Conservation (phyloP, 352 stramenopile genomes). For the Globisporangium abappressorium region DNA sequence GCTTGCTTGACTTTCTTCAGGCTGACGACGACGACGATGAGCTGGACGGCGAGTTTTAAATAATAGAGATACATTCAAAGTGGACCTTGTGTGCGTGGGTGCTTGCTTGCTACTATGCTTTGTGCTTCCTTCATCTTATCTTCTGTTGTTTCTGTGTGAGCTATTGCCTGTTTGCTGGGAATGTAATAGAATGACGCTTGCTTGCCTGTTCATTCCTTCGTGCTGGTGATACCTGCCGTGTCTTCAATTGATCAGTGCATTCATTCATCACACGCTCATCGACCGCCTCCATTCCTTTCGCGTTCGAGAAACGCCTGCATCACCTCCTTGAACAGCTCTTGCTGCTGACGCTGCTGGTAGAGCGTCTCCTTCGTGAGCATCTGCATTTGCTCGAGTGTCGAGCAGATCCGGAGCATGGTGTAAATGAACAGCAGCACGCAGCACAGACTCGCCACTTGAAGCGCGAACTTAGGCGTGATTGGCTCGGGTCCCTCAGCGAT, state of each 20-base stretch:
- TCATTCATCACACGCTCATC: not conserved
- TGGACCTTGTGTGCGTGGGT: not conserved
- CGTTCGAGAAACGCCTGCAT: slow-evolving; percentile 34
- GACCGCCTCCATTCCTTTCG: not conserved
- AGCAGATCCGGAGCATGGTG: slow-evolving; percentile 60
- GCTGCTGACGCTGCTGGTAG: slow-evolving; percentile 57
- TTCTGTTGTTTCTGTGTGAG: not conserved
- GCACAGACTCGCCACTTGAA: slow-evolving; percentile 45
- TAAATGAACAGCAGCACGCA: slow-evolving; percentile 71
- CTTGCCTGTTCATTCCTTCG: not conserved
- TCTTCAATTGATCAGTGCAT: not conserved
- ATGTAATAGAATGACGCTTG: not conserved
- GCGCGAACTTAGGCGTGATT: slow-evolving; percentile 13
- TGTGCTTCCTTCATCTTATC: not conserved
- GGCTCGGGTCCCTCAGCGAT: not conserved
- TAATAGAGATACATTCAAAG: slow-evolving; percentile 13
- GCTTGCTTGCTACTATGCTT: not conserved
- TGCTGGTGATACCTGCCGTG: not conserved
- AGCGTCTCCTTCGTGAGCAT: slow-evolving; percentile 50
- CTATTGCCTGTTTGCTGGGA: slow-evolving; percentile 1
- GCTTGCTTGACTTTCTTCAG: slow-evolving; percentile 3
- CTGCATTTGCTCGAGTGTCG: slow-evolving; percentile 60
- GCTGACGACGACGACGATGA: slow-evolving; percentile 38
- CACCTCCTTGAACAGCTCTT: slow-evolving; percentile 61
- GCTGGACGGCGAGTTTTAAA: slow-evolving; percentile 25